Percentiles rank a stretch among this genome's conserved stretches.
Evolutionary conservation across 1,139 yeast genomes (phyloP).

Genomic region (Kodamaea arcana): DNA sequence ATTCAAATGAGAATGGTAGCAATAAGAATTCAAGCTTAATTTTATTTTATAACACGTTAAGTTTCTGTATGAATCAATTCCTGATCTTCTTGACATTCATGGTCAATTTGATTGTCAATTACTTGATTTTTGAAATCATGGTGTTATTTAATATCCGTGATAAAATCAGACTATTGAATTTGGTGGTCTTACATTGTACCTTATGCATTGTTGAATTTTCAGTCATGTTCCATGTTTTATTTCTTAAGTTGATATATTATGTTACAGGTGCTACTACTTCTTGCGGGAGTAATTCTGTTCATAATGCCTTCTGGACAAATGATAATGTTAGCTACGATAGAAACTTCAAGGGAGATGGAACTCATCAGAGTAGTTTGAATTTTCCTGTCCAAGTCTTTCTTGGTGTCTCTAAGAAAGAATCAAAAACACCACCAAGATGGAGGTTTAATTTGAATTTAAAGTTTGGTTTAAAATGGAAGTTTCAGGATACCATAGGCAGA

Average conservation of each 20-base stretch:
- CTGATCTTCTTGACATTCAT: constrained; percentile 1
- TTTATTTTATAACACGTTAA: background rate
- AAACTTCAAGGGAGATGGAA: no score
- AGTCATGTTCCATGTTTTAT: constrained; percentile 2
- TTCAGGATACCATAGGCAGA: no score
- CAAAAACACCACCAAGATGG: no score
- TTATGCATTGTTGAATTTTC: constrained; percentile 3
- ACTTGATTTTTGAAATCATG: constrained; percentile 6
- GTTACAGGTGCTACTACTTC: constrained; percentile 1
- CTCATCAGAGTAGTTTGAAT: no score
- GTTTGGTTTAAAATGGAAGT: no score
- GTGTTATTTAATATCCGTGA: constrained; percentile 7
- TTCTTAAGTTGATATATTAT: constrained; percentile 1
- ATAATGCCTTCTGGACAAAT: constrained; percentile 7
- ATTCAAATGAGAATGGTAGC: no score
- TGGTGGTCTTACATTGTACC: background rate
- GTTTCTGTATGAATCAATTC: constrained; percentile 3
- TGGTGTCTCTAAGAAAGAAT: no score
- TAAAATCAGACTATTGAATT: background rate
- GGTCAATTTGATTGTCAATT: constrained; percentile 1
- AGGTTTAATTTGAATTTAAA: no score
- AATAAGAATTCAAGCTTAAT: no score
- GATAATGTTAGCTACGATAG: constrained; percentile 1
- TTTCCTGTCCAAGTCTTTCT: no score
- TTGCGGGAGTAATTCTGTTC: constrained; percentile 3